phyloP scores from a whole-genome alignment of 2,329 filamentous ascomycete genomes.

The Ceratocystis papillata region DNA sequence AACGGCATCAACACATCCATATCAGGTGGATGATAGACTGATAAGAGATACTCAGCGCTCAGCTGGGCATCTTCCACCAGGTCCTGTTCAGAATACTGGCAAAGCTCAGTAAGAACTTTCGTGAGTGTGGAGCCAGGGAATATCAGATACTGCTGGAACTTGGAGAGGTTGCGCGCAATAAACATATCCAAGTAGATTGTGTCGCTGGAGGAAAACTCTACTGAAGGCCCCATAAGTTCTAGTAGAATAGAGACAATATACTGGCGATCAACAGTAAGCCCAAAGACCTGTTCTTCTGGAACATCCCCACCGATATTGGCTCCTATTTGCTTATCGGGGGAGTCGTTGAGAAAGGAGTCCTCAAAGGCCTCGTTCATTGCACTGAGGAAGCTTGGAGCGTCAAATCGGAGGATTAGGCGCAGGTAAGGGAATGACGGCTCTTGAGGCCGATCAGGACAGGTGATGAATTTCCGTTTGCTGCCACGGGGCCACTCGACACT shows the following conservation, averaged over 20 bases:
- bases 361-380: constrained; percentile 96
- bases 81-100: constrained; percentile 68
- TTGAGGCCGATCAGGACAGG: constrained; percentile 42
- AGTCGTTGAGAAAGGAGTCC: constrained; percentile 81
- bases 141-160: constrained; percentile 91
- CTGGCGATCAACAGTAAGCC: constrained; percentile 72
- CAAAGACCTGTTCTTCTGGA: constrained; percentile 55
- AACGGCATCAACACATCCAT: constrained; percentile 62
- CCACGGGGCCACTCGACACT: constrained; percentile 63
- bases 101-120: constrained; percentile 69
- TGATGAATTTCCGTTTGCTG: constrained; percentile 49
- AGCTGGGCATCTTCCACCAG: constrained; percentile 88
- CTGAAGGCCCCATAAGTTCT: constrained; percentile 68
- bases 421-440: constrained; percentile 80
- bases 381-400: constrained; percentile 85
- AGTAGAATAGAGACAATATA: constrained; percentile 84
- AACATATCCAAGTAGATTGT: constrained; percentile 98
- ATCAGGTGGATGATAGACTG: constrained; percentile 83
- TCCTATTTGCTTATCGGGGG: constrained; percentile 51
- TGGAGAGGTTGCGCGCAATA: constrained; percentile 85
- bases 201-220: constrained; percentile 64
- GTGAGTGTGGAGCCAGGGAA: constrained; percentile 78
- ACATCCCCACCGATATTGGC: constrained; percentile 42
- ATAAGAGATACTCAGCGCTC: constrained; percentile 91
- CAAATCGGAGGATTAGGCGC: constrained; percentile 72